Base-by-base conservation (phyloP, 768 basidiomycete genomes). In the Leccinum subtestaceum region DNA sequence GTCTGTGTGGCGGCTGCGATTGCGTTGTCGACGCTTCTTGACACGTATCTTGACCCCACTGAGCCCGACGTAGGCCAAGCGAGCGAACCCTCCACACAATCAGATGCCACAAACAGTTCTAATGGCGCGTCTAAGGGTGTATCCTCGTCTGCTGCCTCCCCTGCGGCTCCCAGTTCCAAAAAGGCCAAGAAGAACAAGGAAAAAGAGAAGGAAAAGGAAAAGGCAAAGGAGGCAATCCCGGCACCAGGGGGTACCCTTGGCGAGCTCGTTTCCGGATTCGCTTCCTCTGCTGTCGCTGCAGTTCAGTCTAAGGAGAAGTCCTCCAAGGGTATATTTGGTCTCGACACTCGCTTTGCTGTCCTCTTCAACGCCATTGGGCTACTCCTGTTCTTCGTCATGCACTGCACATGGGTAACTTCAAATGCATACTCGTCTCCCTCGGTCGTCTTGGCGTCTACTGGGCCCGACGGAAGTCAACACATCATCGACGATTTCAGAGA, bases 401-500 rank as follows among this genome's bases (percentile, higher is more conserved):
- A 99, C 75, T 98, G 93, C 76, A 98, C 97, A 1, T 98, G 89
- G 87, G 95, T 94, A 23, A 98, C 97, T 1, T 86, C 94, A 31
- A 85, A 78, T 62, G 95, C 97, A 1, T 98, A 98, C 76, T 98
- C 97, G 7, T 98, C 95, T 0, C 97, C 97, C 0, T 98, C 95
- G 27, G 97, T 98, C 60, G 96, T 99, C 5, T 80, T 98, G 59
- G 86, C 95, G 0, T 93, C 92, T 5, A 75, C 77, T 1, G 84
- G 81, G 57, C 77, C 82, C 1, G 96, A 98, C 67, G 97, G 97
- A 19, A 88, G 84, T 57, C 89, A 93, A 69, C 87, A 94, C 72
- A 91, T 98, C 67, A 98, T 99, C 67, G 97, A 99, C 69, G 97
- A 99, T 73, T 99, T 98, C 86, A 84, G 97, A 59, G 97, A 98